Evolutionary conservation across 164 flowering plant genomes (phyloP), one percentile per base, ranked within the genome.

Genomic region (Kingdonia uniflora): DNA sequence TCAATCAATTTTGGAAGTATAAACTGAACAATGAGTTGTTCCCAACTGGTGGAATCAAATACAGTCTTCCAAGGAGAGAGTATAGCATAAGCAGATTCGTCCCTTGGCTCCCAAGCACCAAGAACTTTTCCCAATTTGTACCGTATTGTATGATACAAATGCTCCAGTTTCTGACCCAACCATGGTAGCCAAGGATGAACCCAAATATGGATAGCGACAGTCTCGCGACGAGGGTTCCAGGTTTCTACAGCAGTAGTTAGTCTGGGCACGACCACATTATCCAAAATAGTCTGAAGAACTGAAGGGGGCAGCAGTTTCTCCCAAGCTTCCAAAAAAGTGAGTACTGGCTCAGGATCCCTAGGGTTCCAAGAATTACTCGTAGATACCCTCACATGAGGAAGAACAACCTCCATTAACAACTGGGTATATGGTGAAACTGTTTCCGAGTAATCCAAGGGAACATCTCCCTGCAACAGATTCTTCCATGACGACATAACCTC

Each of bases 31-130:
- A 92, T 76, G 8, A 92, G 77, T 3, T 75, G 73, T 55, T 92
- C 98, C 96, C 98, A 92, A 59, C 89, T 92, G 19, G 68, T 67
- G 2, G 85, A 55, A 75, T 86, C 98, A 68, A 92, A 92, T 13
- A 92, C 96, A 7, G 87, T 58, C 68, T 75, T 84, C 98, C 96
- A 92, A 16, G 96, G 98, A 4, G 94, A 80, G 33, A 92, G 55
- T 38, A 88, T 76, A 17, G 82, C 56, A 51, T 65, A 80, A 0
- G 95, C 98, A 60, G 96, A 92, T 5, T 44, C 62, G 65, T 92
- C 98, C 62, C 95, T 84, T 5, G 95, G 91, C 46, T 85, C 95
- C 96, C 98, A 92, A 29, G 77, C 88, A 67, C 76, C 84, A 54
- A 92, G 98, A 55, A 74, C 92, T 54, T 69, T 70, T 17, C 92